A percentile compares a stretch with the other conserved stretches of the same genome.
Evolutionary conservation across 2,329 filamentous ascomycete genomes (phyloP).

Genomic region (Colletotrichum liriopes): DNA sequence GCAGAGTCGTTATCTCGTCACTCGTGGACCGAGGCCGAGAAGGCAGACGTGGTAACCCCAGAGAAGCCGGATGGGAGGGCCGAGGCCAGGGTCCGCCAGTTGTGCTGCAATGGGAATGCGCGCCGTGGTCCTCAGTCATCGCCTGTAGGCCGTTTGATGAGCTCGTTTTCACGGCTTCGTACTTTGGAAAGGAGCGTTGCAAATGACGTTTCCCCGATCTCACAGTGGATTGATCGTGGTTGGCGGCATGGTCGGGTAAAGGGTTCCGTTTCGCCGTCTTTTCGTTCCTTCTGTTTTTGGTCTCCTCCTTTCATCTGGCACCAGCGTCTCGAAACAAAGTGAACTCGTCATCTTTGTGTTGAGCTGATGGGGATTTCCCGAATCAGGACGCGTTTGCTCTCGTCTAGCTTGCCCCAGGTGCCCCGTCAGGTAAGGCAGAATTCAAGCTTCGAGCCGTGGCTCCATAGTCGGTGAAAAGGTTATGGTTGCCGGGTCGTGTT

Average conservation of each 20-base stretch:
- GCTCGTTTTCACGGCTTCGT: background rate
- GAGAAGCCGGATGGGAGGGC: background rate
- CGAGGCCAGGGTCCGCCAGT: slow-evolving; percentile 15
- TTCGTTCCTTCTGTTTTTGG: no score
- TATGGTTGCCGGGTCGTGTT: slow-evolving; percentile 32
- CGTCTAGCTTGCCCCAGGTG: slow-evolving; percentile 36
- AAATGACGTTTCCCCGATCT: slow-evolving; percentile 24
- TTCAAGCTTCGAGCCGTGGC: slow-evolving; percentile 36
- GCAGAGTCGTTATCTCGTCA: slow-evolving; percentile 37
- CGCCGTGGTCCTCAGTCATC: background rate
- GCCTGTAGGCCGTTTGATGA: background rate
- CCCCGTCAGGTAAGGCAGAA: slow-evolving; percentile 40
- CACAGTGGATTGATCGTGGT: slow-evolving; percentile 7
- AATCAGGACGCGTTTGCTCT: slow-evolving; percentile 32
- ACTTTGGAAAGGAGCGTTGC: slow-evolving; percentile 24
- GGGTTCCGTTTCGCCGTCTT: slow-evolving; percentile 14
- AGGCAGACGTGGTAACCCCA: background rate
- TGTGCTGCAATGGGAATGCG: background rate
- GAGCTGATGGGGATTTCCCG: slow-evolving; percentile 17
- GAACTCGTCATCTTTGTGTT: slow-evolving; percentile 28
- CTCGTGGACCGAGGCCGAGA: background rate
- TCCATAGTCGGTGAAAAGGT: slow-evolving; percentile 24
- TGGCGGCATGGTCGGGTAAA: slow-evolving; percentile 7
- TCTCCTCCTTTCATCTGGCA: slow-evolving; percentile 2
- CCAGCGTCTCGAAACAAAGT: slow-evolving; percentile 31